Evolutionary conservation across 2,329 filamentous ascomycete genomes (phyloP), one percentile per base, ranked within the genome.

Genomic region (Macrophomina phaseolina): DNA sequence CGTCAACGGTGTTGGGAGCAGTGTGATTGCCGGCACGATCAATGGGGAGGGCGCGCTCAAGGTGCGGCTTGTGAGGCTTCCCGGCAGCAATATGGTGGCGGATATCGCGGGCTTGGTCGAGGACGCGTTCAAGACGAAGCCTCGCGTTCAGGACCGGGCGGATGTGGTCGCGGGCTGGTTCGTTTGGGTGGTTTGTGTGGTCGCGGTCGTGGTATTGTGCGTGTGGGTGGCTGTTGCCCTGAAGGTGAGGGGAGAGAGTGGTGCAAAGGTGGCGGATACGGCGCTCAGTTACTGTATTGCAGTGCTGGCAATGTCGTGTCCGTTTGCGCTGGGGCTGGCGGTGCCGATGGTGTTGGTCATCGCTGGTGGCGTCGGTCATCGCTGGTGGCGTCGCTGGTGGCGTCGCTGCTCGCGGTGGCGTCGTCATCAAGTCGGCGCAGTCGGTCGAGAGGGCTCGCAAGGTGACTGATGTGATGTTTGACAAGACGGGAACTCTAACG

Each of bases 401-500:
- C 0, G 83, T 91, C 0, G 89, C 87, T 0, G 90, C 91, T 0
- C 78, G 84, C 6, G 77, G 79, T 8, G 91, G 91, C 0, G 81
- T 94, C n/a, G 84, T 94, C 30, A 89, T 94, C 78, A 91, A 91
- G 72, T 84, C 87, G 1, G 85, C 88, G 0, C 82, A 87, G 51
- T 84, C 83, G 2, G 86, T 91, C 23, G 90, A 93, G 73, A 77
- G 85, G 0, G 88, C 86, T 0, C 80, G 85, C 64, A 89, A 86
- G 67, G 80, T 86, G 0, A 84, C 87, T 0, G 87, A 93, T 71
- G 85, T 93, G 1, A 84, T 94, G 0, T 91, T 94, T 70, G 91
- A 94, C 80, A 94, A 94, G 77, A 94, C 91, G 0, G 91, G 91
- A 0, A 94, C 91, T 0, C 75, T 94, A 6, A 94, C 91, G 8